These are phyloP conservation scores for Xylaria digitata DNA, from an alignment of 2,329 filamentous ascomycete genomes.

Conservation along the genomic window DNA sequence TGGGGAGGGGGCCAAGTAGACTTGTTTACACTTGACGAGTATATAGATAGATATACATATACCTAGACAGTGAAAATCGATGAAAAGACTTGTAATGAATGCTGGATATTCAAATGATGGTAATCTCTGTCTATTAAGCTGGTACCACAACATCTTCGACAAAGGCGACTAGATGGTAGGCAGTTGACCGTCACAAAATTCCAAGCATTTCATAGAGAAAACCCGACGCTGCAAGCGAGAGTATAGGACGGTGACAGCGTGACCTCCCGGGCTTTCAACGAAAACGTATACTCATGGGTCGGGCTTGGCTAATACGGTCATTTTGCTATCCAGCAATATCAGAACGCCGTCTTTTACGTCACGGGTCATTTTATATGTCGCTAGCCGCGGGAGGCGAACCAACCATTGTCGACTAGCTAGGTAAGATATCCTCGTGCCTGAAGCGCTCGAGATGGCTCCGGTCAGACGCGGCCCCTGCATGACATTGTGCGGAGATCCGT, in stretches of 20 bases:
- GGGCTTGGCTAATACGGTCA: not conserved
- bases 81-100: not conserved
- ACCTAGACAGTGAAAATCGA: not conserved
- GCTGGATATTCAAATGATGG: no score
- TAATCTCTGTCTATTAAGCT: no score
- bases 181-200: not conserved
- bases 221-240: not conserved
- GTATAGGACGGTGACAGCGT: not conserved
- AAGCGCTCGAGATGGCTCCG: not conserved
- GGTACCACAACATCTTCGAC: not conserved
- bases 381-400: not conserved
- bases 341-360: not conserved
- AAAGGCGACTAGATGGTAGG: not conserved
- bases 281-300: not conserved
- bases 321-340: not conserved
- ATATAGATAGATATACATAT: not conserved
- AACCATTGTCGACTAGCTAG: not conserved
- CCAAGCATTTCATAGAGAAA: no score
- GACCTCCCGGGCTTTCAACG: not conserved
- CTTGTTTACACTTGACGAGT: not conserved
- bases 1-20: conserved; percentile 55
- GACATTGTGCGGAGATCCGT: not conserved
- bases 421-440: not conserved
- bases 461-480: not conserved
- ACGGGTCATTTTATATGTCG: not conserved